A percentile compares a stretch with the other conserved stretches of the same genome.
Conservation (phyloP, 345 rosid genomes). For the Lepidium sativum region DNA sequence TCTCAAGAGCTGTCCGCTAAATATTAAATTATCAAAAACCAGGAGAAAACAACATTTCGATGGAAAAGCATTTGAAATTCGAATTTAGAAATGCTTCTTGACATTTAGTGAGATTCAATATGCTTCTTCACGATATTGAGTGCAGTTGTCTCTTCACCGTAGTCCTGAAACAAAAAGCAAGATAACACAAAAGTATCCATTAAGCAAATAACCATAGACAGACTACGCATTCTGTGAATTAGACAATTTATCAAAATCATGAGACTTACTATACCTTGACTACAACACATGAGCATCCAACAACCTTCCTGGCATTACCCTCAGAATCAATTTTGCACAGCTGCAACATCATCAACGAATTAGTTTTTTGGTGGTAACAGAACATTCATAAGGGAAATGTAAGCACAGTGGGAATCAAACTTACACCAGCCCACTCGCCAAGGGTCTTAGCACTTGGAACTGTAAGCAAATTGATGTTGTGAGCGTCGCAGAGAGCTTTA, state of each 20-base stretch:
- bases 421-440: slow-evolving; percentile 94
- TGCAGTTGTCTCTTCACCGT: slow-evolving; percentile 32
- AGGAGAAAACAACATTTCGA: slow-evolving; percentile 17
- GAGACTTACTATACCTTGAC: slow-evolving; percentile 47
- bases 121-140: slow-evolving; percentile 28
- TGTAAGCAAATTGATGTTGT: slow-evolving; percentile 49
- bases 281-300: slow-evolving; percentile 77
- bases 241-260: not conserved
- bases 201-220: too few species aligned
- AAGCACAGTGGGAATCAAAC: slow-evolving; percentile 12
- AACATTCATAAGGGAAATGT: not conserved
- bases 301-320: slow-evolving; percentile 84
- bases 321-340: slow-evolving; percentile 80
- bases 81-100: slow-evolving; percentile 2
- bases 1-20: slow-evolving; percentile 14
- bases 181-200: not conserved
- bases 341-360: slow-evolving; percentile 28
- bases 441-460: slow-evolving; percentile 85
- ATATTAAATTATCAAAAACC: slow-evolving; percentile 11
- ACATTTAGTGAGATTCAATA: slow-evolving; percentile 19
- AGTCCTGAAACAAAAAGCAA: slow-evolving; percentile 19
- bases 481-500: slow-evolving; percentile 74
- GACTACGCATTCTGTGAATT: not conserved
- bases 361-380: not conserved
- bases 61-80: slow-evolving; percentile 1